These are phyloP conservation scores for Gossypium stocksii DNA, from an alignment of 345 rosid genomes.

Conservation along the genomic window DNA sequence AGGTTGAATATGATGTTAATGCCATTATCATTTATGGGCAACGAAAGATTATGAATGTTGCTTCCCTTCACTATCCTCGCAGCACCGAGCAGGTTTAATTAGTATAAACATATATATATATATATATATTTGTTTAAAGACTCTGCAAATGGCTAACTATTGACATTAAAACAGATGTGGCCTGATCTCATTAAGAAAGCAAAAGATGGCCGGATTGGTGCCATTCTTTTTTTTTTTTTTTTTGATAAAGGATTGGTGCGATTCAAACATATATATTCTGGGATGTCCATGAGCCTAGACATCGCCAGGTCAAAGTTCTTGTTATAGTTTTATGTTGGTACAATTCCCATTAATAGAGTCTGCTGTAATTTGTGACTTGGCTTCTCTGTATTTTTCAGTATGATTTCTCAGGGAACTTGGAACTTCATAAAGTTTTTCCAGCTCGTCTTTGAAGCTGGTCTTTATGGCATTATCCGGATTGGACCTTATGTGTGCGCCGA, in stretches of 20 bases:
- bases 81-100: neutral
- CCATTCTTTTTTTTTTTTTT: too few relatives aligned
- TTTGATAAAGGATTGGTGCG: too few relatives aligned
- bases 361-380: neutral
- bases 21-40: slow-evolving; percentile 14
- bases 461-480: slow-evolving; percentile 53
- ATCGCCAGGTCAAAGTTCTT: slow-evolving; percentile 37
- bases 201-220: slow-evolving; percentile 61
- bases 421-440: slow-evolving; percentile 60
- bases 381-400: slow-evolving; percentile 21
- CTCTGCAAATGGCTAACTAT: neutral
- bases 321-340: slow-evolving; percentile 8
- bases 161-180: slow-evolving; percentile 53
- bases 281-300: slow-evolving; percentile 58
- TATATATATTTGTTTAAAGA: neutral
- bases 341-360: neutral
- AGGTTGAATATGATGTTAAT: neutral
- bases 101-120: neutral
- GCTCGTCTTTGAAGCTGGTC: slow-evolving; percentile 42
- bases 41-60: neutral
- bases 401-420: slow-evolving; percentile 40
- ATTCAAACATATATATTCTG: slow-evolving; percentile 68
- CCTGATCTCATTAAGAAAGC: slow-evolving; percentile 51
- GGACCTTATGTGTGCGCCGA: slow-evolving; percentile 58
- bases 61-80: slow-evolving; percentile 7